Base-by-base conservation (phyloP, 106 monocot genomes). In the Dioscorea dumetorum region DNA sequence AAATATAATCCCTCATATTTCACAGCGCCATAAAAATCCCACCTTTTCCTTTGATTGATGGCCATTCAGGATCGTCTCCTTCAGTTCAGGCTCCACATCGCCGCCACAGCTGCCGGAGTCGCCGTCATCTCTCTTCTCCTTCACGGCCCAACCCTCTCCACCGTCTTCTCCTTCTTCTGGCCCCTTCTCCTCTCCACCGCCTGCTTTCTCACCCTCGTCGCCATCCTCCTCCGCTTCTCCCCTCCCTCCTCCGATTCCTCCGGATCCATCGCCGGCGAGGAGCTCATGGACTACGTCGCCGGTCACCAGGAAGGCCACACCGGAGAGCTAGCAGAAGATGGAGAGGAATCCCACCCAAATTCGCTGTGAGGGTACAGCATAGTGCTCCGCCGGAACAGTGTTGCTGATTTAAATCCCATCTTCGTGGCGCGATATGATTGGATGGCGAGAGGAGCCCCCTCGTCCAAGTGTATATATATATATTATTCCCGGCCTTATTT, bases 101-200 rank as follows among this genome's bases (percentile, higher is more conserved):
- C 58, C 52, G 22, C 51, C 73, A 52, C 67, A 31, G 56, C 49
- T 41, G 52, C 52, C 64, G 5, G 54, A 21, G 63, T 68, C 59
- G 68, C 61, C 50, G 64, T 68, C 22, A 14, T 77, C 70, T 49
- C 58, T 59, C 24, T 81, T 20, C 33, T 76, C 19, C 28, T 70
- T 70, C 56, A 67, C 14, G 86, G 93, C 8, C 84, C 87, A 49
- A 68, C 70, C 52, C 61, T 95, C 35, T 62, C 72, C 61, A 18
- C 58, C 70, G 76, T 95, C 35, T 49, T 91, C 57, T 23, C 69
- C 81, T 94, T 91, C 85, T 95, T 95, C 85, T 72, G 85, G 85
- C 94, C 94, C 8, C 83, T 95, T 31, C 79, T 95, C 60, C 71
- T 91, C 81, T 95, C 94, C 63, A 95, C 94, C 12, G 80, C 33